Base-by-base conservation (phyloP, 2,329 filamentous ascomycete genomes). In the Bipolaris victoriae region DNA sequence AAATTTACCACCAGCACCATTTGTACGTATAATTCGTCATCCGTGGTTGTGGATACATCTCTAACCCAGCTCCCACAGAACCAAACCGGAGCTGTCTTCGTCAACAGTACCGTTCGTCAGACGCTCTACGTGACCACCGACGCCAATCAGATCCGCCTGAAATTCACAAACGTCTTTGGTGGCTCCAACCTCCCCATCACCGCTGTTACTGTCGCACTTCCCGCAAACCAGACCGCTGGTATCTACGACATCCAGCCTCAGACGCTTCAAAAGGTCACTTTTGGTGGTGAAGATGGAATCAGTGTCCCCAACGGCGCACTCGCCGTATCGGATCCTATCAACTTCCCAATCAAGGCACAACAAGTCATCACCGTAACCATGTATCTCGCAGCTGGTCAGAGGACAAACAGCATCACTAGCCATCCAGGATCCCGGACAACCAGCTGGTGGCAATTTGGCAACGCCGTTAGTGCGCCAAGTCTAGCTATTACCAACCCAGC, bases 161-260 rank as follows among this genome's bases (percentile, higher is more conserved):
- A 85, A 44, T 79, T 90, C 49, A 88, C 86, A 41, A 90, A 90
- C 68, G 84, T 82, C 0, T 90, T 90, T 62, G 87, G 88, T 2
- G 71, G 79, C 1, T 85, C 81, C 35, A 82, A 86, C 60, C 77
- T 90, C 2, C 81, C 84, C 43, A 84, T 90, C 62, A 86, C 84
- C 0, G 80, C 81, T 1, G 84, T 84, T 1, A 84, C 85, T 0
- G 71, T 90, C 5, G 84, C 85, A 0, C 75, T 87, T 0, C 82
- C 88, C 0, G 66, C 76, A 3, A 82, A 82, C 33, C 83, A 84
- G 44, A 79, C 79, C 4, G 81, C 84, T 10, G 86, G 86, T 5
- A 79, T 81, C 1, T 78, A 80, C 35, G 76, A 74, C 5, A 84
- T 90, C 57, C 79, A 87, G 55, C 70, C 79, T 0, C 63, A 78